Base-by-base conservation (phyloP, 2,329 filamentous ascomycete genomes). In the Epichloe uncinata region DNA sequence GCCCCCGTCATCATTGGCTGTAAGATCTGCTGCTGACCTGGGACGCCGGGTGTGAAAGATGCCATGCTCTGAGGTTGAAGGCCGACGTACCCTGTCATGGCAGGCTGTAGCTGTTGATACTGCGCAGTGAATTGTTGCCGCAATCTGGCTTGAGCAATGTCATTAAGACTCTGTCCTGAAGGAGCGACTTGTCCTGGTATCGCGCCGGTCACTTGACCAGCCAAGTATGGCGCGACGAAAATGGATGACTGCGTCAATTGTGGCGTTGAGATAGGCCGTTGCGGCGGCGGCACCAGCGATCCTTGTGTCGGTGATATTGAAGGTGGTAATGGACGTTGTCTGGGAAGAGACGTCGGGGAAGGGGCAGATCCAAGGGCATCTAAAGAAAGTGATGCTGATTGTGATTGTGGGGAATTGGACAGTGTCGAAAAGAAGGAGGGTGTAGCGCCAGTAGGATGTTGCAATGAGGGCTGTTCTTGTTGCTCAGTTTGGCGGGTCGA, bases 181-280 rank as follows among this genome's bases (percentile, higher is more conserved):
- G 84, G 79, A 30, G 85, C 84, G 50, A 87, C 72, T 55, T 81
- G 81, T 11, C 70, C 70, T 60, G 80, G 78, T 49, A 78, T 51
- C 18, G 60, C 73, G 8, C 91, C 89, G 5, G 93, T 96, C 66
- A 90, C 78, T 63, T 96, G 91, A 48, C 88, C 82, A 63, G 90
- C 84, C 57, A 96, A 68, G 15, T 87, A 82, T 46, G 87, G 81
- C 16, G 84, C 78, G 7, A 78, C 77, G 63, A 94, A 93, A 4
- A 74, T 76, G 64, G 77, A 89, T 43, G 81, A 81, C 61, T 85
- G 84, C 46, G 79, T 84, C 49, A 88, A 85, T 63, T 88, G 85
- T 26, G 93, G 91, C 38, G 93, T 91, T 40, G 91, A 96, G 12
- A 93, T 75, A 7, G 93, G 85, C 53, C 93, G 78, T 48, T 82